These are phyloP conservation scores for Yamadazyma blattariae DNA, from an alignment of 1,139 yeast species.

Conservation along the genomic window DNA sequence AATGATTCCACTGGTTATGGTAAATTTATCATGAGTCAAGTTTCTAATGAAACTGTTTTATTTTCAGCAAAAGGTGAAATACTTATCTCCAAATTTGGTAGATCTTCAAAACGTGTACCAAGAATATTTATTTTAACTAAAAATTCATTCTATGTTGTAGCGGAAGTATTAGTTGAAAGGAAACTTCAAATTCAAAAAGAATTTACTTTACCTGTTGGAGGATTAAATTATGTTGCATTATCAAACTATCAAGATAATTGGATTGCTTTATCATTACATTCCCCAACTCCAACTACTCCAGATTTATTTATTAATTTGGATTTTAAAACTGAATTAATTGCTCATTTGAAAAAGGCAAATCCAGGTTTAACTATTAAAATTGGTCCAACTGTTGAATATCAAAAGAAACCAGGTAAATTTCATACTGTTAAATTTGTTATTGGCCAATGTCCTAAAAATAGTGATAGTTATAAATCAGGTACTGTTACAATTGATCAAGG, in stretches of 20 bases:
- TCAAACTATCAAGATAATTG: slow-evolving; percentile 88
- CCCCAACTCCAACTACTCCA: slow-evolving; percentile 55
- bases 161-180: slow-evolving; percentile 70
- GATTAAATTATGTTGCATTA: slow-evolving; percentile 63
- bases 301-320: slow-evolving; percentile 79
- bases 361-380: slow-evolving; percentile 60
- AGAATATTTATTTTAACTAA: slow-evolving; percentile 71
- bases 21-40: slow-evolving; percentile 60
- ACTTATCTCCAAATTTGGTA: slow-evolving; percentile 81
- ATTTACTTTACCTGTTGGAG: slow-evolving; percentile 54
- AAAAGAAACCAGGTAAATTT: slow-evolving; percentile 85
- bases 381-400: slow-evolving; percentile 74
- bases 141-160: slow-evolving; percentile 61
- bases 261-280: slow-evolving; percentile 69
- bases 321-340: slow-evolving; percentile 86
- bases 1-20: slow-evolving; percentile 73
- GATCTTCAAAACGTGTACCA: slow-evolving; percentile 80
- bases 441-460: slow-evolving; percentile 51
- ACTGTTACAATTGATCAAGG: slow-evolving; percentile 83
- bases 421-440: slow-evolving; percentile 69
- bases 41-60: slow-evolving; percentile 66
- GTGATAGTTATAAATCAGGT: slow-evolving; percentile 86
- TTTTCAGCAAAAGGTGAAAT: slow-evolving; percentile 84
- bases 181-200: slow-evolving; percentile 70
- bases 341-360: slow-evolving; percentile 68